phyloP scores from a whole-genome alignment of 2,329 filamentous ascomycete species.

The Ciborinia camelliae region DNA sequence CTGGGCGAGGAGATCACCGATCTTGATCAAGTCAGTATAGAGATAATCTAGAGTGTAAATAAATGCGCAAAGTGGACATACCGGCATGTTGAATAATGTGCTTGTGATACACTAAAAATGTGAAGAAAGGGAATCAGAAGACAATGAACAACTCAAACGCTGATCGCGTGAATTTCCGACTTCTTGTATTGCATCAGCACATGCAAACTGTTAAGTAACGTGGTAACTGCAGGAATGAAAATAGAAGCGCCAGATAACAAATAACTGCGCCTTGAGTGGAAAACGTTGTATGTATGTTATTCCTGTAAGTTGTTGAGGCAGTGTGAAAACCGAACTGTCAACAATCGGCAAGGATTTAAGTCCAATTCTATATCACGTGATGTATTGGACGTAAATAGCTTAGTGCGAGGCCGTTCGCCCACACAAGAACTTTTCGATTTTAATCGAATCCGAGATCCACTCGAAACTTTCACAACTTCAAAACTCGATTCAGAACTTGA shows the following conservation, averaged over 20 bases:
- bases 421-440: slow-evolving; percentile 19
- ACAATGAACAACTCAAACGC: slow-evolving; percentile 23
- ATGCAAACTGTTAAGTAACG: slow-evolving; percentile 2
- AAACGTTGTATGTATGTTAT: slow-evolving; percentile 6
- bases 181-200: slow-evolving; percentile 23
- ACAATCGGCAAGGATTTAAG: slow-evolving; percentile 10
- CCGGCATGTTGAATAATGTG: slow-evolving; percentile 30
- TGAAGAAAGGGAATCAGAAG: slow-evolving; percentile 7
- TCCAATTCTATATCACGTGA: slow-evolving; percentile 7
- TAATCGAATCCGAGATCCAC: slow-evolving; percentile 19
- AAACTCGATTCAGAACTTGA: slow-evolving; percentile 62
- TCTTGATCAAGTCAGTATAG: slow-evolving; percentile 40
- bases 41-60: slow-evolving; percentile 16
- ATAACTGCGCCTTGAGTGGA: not conserved
- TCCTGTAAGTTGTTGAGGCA: slow-evolving; percentile 9
- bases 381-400: not conserved
- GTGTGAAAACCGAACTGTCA: slow-evolving; percentile 1
- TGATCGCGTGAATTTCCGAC: slow-evolving; percentile 24
- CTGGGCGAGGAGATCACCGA: slow-evolving; percentile 57
- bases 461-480: slow-evolving; percentile 9
- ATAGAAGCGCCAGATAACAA: not conserved
- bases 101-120: slow-evolving; percentile 12
- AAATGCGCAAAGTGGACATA: slow-evolving; percentile 22
- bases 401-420: slow-evolving; percentile 3
- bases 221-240: not conserved